Conservation (phyloP, 371 early-diverging fungal genomes). For the Rhizopus microsporus region DNA sequence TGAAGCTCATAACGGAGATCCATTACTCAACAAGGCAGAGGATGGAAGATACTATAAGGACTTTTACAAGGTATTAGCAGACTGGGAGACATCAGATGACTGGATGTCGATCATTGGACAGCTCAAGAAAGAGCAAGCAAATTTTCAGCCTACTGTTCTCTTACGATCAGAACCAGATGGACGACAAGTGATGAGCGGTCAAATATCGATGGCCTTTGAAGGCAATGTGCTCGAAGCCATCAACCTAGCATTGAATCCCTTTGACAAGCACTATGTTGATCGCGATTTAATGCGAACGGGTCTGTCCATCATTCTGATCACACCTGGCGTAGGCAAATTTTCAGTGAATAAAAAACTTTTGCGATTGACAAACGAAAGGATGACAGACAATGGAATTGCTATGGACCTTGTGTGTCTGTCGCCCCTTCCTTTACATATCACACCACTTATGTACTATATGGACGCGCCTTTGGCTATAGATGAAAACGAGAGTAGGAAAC, state of each 20-base stretch:
- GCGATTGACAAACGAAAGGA: slow-evolving; percentile 91
- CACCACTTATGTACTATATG: slow-evolving; percentile 85
- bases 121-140: slow-evolving; percentile 80
- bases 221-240: slow-evolving; percentile 95
- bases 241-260: slow-evolving; percentile 92
- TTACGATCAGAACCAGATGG: slow-evolving; percentile 52
- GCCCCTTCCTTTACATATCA: slow-evolving; percentile 84
- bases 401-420: slow-evolving; percentile 92
- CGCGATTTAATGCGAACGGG: slow-evolving; percentile 92
- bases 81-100: slow-evolving; percentile 89
- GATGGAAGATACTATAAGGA: slow-evolving; percentile 79
- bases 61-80: slow-evolving; percentile 92
- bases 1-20: slow-evolving; percentile 51
- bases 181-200: slow-evolving; percentile 59
- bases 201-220: slow-evolving; percentile 76
- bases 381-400: slow-evolving; percentile 92
- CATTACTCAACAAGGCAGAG: slow-evolving; percentile 49
- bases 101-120: slow-evolving; percentile 80
- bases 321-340: slow-evolving; percentile 88
- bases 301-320: slow-evolving; percentile 88
- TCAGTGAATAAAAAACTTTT: slow-evolving; percentile 81
- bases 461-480: slow-evolving; percentile 44
- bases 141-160: slow-evolving; percentile 79
- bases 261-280: slow-evolving; percentile 92
- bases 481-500: slow-evolving; percentile 16